Conservation (phyloP, 208 protist genomes). For the Naegleria lovaniensis region DNA sequence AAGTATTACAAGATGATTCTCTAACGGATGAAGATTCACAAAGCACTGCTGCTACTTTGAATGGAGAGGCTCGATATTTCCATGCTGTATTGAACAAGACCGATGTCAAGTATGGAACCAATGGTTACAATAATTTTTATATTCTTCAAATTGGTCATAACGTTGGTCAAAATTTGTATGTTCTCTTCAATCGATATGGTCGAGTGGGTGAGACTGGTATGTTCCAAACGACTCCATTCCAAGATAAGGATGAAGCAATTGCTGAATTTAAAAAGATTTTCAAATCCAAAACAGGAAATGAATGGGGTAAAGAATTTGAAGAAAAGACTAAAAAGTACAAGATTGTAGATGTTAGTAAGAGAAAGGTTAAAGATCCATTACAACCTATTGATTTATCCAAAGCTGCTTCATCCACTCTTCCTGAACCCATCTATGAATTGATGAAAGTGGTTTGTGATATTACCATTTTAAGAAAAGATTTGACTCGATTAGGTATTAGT, state of each 20-base stretch:
- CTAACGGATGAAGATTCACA: conserved; percentile 24
- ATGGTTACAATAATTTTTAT: conserved; percentile 36
- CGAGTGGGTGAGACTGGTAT: conserved; percentile 29
- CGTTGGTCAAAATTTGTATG: conserved; percentile 29
- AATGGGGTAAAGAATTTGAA: conserved; percentile 36
- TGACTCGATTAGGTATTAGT: background rate
- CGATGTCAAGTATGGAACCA: conserved; percentile 29
- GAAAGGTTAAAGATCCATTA: background rate
- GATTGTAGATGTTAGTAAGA: conserved; percentile 2
- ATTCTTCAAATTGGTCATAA: conserved; percentile 34
- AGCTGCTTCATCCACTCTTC: background rate
- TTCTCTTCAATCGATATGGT: conserved; percentile 34
- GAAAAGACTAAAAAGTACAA: conserved; percentile 27
- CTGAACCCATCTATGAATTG: background rate
- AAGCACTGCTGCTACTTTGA: background rate
- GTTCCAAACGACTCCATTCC: conserved; percentile 31
- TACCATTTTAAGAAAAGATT: background rate
- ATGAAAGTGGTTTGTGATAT: background rate
- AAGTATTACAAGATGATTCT: background rate
- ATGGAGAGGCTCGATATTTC: background rate
- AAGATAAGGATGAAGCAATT: background rate
- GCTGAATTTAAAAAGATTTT: conserved; percentile 37
- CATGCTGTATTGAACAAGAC: conserved; percentile 33
- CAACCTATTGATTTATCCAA: background rate
- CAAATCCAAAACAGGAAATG: conserved; percentile 34